Conservation (phyloP, 768 basidiomycete genomes). For the Lactifluus subvellereus region DNA sequence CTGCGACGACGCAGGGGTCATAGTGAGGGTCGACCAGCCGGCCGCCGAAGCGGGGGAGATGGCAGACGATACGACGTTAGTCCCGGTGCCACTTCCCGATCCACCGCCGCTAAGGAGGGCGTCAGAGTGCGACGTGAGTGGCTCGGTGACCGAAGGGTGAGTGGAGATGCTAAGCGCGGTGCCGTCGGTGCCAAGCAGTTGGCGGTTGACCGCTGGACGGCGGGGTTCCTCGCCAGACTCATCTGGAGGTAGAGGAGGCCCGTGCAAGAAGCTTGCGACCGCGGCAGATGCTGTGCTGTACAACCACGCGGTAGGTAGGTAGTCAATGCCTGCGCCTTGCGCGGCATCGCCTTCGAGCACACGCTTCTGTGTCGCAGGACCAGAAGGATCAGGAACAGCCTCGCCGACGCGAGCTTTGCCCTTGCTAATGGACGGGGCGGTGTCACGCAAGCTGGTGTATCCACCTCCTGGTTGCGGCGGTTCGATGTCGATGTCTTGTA, state of each 20-base stretch:
- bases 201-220: conserved; percentile 27
- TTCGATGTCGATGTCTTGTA: conserved; percentile 67
- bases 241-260: conserved; percentile 32
- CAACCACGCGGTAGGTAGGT: conserved; percentile 14
- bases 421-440: conserved; percentile 46
- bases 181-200: conserved; percentile 14
- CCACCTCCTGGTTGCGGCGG: conserved; percentile 37
- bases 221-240: conserved; percentile 27
- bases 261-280: conserved; percentile 47
- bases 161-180: background rate
- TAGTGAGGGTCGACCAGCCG: conserved; percentile 21
- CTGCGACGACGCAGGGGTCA: conserved; percentile 11
- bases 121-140: background rate
- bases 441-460: conserved; percentile 57
- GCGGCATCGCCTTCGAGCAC: conserved; percentile 41
- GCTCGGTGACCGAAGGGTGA: background rate
- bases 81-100: background rate
- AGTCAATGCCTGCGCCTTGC: background rate
- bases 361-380: conserved; percentile 40
- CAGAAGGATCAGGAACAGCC: background rate
- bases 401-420: conserved; percentile 41
- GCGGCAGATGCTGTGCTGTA: conserved; percentile 52
- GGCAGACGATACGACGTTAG: background rate
- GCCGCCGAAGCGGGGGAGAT: background rate
- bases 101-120: background rate